Evolutionary conservation across 257 asterid species (phyloP).

Genomic region (Solanum pinnatisectum): DNA sequence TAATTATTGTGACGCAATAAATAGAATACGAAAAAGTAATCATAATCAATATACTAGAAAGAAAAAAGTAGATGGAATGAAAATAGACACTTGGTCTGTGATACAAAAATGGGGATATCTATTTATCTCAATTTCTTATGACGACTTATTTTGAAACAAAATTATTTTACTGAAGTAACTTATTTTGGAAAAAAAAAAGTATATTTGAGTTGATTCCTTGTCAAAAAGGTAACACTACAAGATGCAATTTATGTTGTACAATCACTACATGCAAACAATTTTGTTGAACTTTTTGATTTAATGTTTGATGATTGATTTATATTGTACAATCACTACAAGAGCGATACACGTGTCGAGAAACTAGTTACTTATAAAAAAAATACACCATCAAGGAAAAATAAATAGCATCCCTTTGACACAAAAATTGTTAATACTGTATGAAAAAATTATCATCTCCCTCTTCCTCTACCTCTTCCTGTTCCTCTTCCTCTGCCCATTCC

Average conservation of each 20-base stretch:
- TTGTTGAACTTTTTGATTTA: background rate
- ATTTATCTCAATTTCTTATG: background rate
- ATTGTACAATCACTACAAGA: background rate
- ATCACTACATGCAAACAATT: background rate
- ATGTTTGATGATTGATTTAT: background rate
- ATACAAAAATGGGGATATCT: background rate
- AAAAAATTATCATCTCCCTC: constrained; percentile 12
- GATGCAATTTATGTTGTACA: background rate
- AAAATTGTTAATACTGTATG: background rate
- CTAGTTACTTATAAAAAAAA: background rate
- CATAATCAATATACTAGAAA: background rate
- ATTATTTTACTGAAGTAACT: too few relatives aligned
- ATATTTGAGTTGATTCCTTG: too few relatives aligned
- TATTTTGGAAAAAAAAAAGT: too few relatives aligned
- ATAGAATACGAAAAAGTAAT: too few relatives aligned
- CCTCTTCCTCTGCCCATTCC: constrained; percentile 23
- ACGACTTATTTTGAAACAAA: background rate
- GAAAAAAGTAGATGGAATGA: background rate
- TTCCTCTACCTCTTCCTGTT: constrained; percentile 15
- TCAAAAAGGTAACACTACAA: too few relatives aligned
- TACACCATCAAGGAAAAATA: background rate
- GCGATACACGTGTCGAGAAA: background rate
- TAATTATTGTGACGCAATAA: too few relatives aligned
- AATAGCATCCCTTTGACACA: background rate
- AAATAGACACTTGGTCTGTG: background rate